Base-by-base conservation (phyloP, 306 rosid species). In the Lablab purpureus region DNA sequence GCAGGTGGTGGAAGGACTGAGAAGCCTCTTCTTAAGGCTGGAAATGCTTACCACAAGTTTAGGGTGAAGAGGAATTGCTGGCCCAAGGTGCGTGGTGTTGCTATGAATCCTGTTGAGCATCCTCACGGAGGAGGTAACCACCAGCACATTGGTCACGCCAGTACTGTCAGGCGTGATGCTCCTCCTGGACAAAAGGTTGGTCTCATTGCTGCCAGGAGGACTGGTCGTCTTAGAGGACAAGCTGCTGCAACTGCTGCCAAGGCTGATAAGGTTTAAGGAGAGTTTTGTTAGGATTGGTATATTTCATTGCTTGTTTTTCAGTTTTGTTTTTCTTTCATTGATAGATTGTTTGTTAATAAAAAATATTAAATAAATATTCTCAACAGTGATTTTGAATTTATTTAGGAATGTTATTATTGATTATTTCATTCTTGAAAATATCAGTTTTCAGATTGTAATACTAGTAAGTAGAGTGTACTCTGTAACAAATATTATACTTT, bases 61-160 rank as follows among this genome's bases (percentile, higher is more conserved):
- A 85, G 81, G n/a, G 88, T 85, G 64, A 85, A 85, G 86, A 82
- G 88, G 4, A 82, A 85, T n/a, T 85, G 88, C 79, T 85, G 88
- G 86, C 86, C 86, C 0, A 85, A 85, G 88, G 88, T 85, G 1
- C 86, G 86, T 78, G 88, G 88, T 82, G 88, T 85, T 67, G 88
- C 86, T 3, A 85, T 85, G 88, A 85, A 85, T 27, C 88, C 88
- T 1, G 88, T 85, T 54, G 88, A 85, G 86, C 88, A 85, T 85
- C 88, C 88, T 37, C 88, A 85, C 8, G 82, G 88, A 74, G 88
- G 88, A 74, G 88, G 88, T 78, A 82, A 82, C 49, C 88, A 85
- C 76, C 88, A 85, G 19, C 88, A 85, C 7, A 85, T 85, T 78
- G 88, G 88, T 0, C 86, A 85, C n/a, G 88, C 88, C 0, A 85